Evolutionary conservation across 208 protist genomes (phyloP).

Genomic region (Trypanosoma cruzi): DNA sequence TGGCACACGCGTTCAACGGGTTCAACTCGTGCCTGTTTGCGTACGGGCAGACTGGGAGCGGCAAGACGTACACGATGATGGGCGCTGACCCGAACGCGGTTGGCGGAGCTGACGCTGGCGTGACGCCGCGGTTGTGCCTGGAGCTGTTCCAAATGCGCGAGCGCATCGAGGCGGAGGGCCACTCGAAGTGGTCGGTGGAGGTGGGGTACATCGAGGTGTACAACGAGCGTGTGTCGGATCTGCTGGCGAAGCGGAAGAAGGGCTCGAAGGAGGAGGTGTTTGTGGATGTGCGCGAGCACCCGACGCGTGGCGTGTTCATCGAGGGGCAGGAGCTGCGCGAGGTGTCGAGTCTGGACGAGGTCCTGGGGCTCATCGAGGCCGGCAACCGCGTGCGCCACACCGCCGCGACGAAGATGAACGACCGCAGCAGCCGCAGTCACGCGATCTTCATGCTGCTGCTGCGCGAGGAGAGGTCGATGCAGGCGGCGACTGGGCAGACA

Average conservation of each 20-base stretch:
- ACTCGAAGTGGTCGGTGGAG: constrained; percentile 56
- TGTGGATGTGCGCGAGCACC: constrained; percentile 34
- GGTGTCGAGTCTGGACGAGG: constrained; percentile 23
- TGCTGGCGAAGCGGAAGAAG: constrained; percentile 45
- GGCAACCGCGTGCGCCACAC: constrained; percentile 37
- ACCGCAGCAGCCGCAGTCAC: constrained; percentile 52
- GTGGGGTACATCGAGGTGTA: constrained; percentile 89
- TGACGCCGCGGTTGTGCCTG: constrained; percentile 33
- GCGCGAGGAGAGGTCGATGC: constrained; percentile 26
- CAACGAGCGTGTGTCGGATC: constrained; percentile 83
- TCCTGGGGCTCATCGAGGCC: constrained; percentile 32
- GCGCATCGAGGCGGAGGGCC: constrained; percentile 21
- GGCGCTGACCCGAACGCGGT: constrained; percentile 32
- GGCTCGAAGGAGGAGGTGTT: constrained; percentile 30
- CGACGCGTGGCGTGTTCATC: constrained; percentile 39
- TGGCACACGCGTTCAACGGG: constrained; percentile 56
- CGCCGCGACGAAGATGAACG: constrained; percentile 67
- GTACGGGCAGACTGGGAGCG: constrained; percentile 60
- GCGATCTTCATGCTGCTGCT: constrained; percentile 45
- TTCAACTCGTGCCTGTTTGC: constrained; percentile 76
- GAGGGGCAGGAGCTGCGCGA: constrained; percentile 33
- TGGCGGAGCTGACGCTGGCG: constrained; percentile 31
- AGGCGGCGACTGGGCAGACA: constrained; percentile 20
- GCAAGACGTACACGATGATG: constrained; percentile 66
- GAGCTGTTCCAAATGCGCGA: constrained; percentile 28